A percentile compares a stretch with the other conserved stretches of the same genome.
phyloP scores from a whole-genome alignment of 306 rosid species.

The Cicer chorassanicum region DNA sequence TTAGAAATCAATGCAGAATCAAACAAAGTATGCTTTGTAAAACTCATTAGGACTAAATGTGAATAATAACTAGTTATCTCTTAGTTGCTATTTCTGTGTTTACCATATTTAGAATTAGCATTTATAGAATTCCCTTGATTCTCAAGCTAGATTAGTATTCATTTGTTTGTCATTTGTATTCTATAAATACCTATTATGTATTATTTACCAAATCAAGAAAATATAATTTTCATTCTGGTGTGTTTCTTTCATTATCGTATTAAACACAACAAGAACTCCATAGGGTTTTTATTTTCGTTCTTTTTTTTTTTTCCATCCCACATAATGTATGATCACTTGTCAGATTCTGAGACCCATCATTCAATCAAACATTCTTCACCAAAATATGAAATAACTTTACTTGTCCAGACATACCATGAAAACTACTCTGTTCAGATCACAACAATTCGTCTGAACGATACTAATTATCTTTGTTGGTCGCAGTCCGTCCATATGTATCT shows the following conservation, averaged over 20 bases:
- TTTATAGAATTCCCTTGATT: neutral
- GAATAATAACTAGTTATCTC: neutral
- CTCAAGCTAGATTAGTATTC: neutral
- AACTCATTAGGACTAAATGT: neutral
- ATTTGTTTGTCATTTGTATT: neutral
- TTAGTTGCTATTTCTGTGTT: neutral
- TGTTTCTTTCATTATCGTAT: neutral
- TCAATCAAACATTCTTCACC: neutral
- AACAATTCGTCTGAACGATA: neutral
- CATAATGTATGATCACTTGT: neutral
- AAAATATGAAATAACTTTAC: neutral
- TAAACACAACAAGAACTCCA: neutral
- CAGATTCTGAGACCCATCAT: neutral
- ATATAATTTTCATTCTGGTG: too few relatives aligned
- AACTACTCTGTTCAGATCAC: neutral
- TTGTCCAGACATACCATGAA: neutral
- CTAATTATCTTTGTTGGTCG: neutral
- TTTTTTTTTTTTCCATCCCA: neutral
- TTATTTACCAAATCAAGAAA: neutral
- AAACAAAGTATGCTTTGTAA: too few relatives aligned
- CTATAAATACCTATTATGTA: neutral
- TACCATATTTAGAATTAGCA: constrained; percentile 1
- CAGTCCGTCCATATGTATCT: neutral
- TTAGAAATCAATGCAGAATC: too few relatives aligned
- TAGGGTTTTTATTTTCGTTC: neutral